Evolutionary conservation across 2,329 filamentous ascomycete species (phyloP).

Genomic region (Trichophaea hybrida): DNA sequence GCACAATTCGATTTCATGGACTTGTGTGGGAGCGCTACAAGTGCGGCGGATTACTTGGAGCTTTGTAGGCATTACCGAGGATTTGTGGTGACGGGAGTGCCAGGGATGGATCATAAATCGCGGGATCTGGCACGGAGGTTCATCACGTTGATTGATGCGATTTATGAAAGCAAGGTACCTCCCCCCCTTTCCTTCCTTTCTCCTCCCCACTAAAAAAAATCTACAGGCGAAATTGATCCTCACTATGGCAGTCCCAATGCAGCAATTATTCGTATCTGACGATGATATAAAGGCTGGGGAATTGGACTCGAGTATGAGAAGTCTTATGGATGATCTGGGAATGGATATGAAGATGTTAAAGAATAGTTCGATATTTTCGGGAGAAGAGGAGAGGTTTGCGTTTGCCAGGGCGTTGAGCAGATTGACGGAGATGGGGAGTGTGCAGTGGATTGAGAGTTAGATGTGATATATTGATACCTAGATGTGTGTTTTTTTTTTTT

Average conservation of each 20-base stretch:
- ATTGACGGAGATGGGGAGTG: constrained; percentile 81
- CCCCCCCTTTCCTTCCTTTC: neutral
- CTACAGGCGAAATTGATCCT: constrained; percentile 79
- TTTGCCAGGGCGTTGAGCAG: constrained; percentile 79
- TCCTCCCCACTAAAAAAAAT: neutral
- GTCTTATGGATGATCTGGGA: constrained; percentile 75
- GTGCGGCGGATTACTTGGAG: constrained; percentile 90
- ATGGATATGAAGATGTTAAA: constrained; percentile 75
- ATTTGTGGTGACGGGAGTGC: constrained; percentile 82
- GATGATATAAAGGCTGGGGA: constrained; percentile 49
- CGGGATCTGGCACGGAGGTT: constrained; percentile 82
- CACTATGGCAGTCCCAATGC: constrained; percentile 72
- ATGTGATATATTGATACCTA: no score
- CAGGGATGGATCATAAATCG: constrained; percentile 74
- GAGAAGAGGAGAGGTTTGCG: constrained; percentile 91
- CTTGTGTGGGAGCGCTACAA: constrained; percentile 73
- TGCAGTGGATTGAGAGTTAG: constrained; percentile 69
- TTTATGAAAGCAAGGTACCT: constrained; percentile 58
- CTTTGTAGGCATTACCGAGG: constrained; percentile 78
- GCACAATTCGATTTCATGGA: constrained; percentile 90
- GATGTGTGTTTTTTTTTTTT: no score
- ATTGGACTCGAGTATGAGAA: constrained; percentile 56
- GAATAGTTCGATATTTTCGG: constrained; percentile 72
- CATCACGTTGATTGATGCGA: constrained; percentile 94
- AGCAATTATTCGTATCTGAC: constrained; percentile 69